Evolutionary conservation across 495 filamentous ascomycete species (phyloP), one percentile per base, ranked within the genome.

Genomic region (Lasiosphaeris hirsuta): DNA sequence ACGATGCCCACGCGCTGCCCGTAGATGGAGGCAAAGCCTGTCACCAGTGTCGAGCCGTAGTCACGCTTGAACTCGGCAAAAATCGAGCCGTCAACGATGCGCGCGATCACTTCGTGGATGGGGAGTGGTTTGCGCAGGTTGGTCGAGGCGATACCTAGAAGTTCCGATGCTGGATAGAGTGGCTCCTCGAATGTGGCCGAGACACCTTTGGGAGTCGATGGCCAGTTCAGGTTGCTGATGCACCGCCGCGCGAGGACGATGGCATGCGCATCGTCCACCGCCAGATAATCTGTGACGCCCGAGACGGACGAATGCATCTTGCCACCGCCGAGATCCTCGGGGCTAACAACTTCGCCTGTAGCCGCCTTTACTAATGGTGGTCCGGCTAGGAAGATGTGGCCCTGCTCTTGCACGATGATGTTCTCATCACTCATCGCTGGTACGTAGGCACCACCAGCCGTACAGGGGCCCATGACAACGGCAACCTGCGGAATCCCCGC

Each of bases 391-490:
- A 97, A 98, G 61, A 98, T 96, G 42, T 94, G 94, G 9, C 95
- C 94, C 63, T 96, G 91, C 34, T 92, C 88, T 63, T 89, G 83
- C 39, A 98, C 94, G 58, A 98, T 98, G 65, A 98, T 97, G 59
- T 85, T 89, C 78, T 97, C 94, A 67, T 97, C 95, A 55, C 89
- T 93, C 94, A 98, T 98, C 49, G 88, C 87, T 1, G 94, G 94
- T 13, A 97, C 92, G 69, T 98, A 98, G 18, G 94, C 94, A 34
- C 94, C 94, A 51, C 94, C 94, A 0, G 92, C 92, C 0, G 92
- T 96, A 72, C 92, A 97, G n/a, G 94, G 87, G 0, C 94, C 94
- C 94, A 98, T 96, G 23, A 98, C 94, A 3, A 97, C 90, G 2
- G 90, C 86, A 57, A 98, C 87, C 69, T 98, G 94, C 1, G 94